Evolutionary conservation across 441 rosid genomes (phyloP), one percentile per base, ranked within the genome.

Genomic region (Breynia disticha): DNA sequence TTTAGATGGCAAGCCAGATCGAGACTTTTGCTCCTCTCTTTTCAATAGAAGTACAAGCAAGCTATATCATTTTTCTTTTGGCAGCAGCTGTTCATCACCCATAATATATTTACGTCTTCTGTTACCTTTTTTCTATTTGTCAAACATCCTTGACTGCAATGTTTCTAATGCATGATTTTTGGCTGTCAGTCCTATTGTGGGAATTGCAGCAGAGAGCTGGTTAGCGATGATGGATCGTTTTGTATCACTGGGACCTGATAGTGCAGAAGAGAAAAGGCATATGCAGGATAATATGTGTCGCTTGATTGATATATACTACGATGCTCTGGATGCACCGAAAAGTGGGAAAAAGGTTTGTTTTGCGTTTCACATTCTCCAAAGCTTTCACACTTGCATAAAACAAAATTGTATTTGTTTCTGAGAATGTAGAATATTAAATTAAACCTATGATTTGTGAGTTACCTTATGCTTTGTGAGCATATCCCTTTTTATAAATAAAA

Each of bases 281-380:
- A 53, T 77, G 73, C 69, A 63, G 60, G 20, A 57, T 46, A 79
- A 76, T 19, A 56, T 87, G 24, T 16, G 16, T 0, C 68, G n/a
- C 41, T 55, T 85, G 52, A 62, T 79, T 28, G 75, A 85, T 58
- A 54, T 76, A 45, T 87, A 83, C 35, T 91, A 87, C 54, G 84
- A 87, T 61, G 89, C 98, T 54, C 56, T 90, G 16, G 96, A 87
- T 78, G 95, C 95, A 49, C 79, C 95, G 57, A 75, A 66, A 18
- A 61, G 79, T 1, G 83, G 81, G 22, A 21, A 7, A 59, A 74
- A 72, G 84, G 88, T 78, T 45, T 20, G 73, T 67, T 32, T 41
- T 37, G n/a, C 32, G 1, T 16, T 17, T 48, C 35, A 28, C 3
- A 28, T 16, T 49, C 15, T 19, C 45, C 24, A 7, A 32, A 43